Percentiles rank a stretch among this genome's conserved stretches.
Conservation (phyloP, 352 stramenopile species). For the Phytophthora fragariaefolia region DNA sequence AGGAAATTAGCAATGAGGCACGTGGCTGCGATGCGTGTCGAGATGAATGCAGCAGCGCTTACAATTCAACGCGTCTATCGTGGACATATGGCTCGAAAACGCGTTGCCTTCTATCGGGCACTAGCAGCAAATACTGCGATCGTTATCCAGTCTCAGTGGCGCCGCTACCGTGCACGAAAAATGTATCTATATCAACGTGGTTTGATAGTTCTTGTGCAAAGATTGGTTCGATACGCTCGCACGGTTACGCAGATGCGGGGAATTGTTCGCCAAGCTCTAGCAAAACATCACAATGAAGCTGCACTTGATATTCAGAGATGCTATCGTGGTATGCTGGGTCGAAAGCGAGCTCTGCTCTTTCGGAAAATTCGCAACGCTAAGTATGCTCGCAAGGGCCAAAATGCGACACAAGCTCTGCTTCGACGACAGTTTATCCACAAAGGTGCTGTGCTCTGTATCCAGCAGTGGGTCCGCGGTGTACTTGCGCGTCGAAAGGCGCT, state of each 20-base stretch:
- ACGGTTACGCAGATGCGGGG: conserved; percentile 34
- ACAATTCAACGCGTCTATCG: conserved; percentile 56
- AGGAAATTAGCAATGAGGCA: conserved; percentile 42
- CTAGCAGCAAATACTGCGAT: conserved; percentile 31
- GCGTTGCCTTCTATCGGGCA: conserved; percentile 38
- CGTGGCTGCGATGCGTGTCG: conserved; percentile 34
- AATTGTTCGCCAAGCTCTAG: conserved; percentile 37
- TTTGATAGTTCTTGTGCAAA: conserved; percentile 50
- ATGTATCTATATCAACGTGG: conserved; percentile 36
- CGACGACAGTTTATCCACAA: conserved; percentile 51
- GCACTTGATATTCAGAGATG: conserved; percentile 50
- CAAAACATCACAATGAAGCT: conserved; percentile 38
- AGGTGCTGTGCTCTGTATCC: conserved; percentile 54
- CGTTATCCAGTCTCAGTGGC: conserved; percentile 56
- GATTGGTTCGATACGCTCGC: conserved; percentile 46
- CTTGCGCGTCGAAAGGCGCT: conserved; percentile 50
- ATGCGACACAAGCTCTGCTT: conserved; percentile 57
- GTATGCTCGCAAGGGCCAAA: conserved; percentile 57
- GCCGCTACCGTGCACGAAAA: conserved; percentile 22
- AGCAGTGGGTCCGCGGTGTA: conserved; percentile 56
- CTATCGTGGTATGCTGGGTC: conserved; percentile 55
- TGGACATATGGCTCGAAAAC: conserved; percentile 37
- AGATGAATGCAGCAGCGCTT: conserved; percentile 41
- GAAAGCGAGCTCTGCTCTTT: conserved; percentile 61
- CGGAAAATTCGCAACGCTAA: conserved; percentile 71